Base-by-base conservation (phyloP, 2,329 filamentous ascomycete genomes). In the Mollisiaceae sp. region DNA sequence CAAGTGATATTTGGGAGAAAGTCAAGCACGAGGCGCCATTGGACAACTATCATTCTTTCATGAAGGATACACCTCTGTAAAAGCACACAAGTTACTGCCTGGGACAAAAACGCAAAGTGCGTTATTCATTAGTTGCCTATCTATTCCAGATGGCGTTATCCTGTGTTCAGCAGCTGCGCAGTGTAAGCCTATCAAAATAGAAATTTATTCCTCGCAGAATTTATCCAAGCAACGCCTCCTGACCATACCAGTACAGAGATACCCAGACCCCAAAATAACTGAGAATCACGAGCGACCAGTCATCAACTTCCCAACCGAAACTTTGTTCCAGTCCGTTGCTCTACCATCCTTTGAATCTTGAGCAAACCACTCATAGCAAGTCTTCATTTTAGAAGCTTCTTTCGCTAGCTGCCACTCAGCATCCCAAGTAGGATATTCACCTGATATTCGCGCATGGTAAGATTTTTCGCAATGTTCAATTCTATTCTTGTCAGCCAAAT, bases 1-100 rank as follows among this genome's bases (percentile, higher is more conserved):
- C 72, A 35, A 65, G 70, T 20, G 65, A 43, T 0, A 50, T 76
- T 9, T 76, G 74, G 73, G 65, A 71, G 45, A 65, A 54, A 43
- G 69, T 75, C 8, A 68, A 75, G 69, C 38, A 67, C 47, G 71
- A 73, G 41, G 71, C 72, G n/a, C 71, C 72, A 32, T 32, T 69
- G 45, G 69, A 73, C 39, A 72, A 69, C 45, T 70, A 64, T 35
- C 50, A 54, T 35, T 54, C 50, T 18, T 54, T 15, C 15, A 54
- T 50, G 45, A 22, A 22, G n/a, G n/a, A 50, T 8, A 22, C 20
- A 4, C 45, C 45, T 20, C 12, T 50, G n/a, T 22, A 50, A 50
- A n/a, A 11, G 45, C 22, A 50, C 8, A 50, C 1, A 6, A 8
- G 6, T 22, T 8, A 11, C 6, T 4, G 8, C n/a, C n/a, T 50